These are phyloP conservation scores for Talaromyces atroroseus DNA, from an alignment of 2,329 filamentous ascomycete species.

Conservation along the genomic window DNA sequence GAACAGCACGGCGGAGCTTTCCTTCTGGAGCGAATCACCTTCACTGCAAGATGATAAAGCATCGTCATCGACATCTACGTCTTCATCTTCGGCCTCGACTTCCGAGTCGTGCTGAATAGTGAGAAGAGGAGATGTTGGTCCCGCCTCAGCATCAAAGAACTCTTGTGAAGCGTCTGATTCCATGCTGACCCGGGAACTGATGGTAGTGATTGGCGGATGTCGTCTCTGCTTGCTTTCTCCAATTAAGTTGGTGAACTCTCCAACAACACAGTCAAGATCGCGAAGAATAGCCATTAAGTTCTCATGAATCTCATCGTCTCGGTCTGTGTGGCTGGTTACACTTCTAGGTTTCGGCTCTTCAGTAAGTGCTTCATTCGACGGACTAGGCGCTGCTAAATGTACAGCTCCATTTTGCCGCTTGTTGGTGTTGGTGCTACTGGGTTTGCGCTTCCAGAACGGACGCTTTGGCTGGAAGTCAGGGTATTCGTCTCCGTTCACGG, in stretches of 20 bases:
- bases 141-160: constrained; percentile 87
- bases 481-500: constrained; percentile 28
- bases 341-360: constrained; percentile 30
- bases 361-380: constrained; percentile 24
- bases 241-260: constrained; percentile 74
- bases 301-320: constrained; percentile 67
- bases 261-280: constrained; percentile 77
- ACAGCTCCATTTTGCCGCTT: constrained; percentile 45
- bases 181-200: constrained; percentile 61
- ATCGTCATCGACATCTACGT: constrained; percentile 43
- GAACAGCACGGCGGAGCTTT: constrained; percentile 54
- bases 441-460: constrained; percentile 89
- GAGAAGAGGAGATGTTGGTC: constrained; percentile 59
- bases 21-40: constrained; percentile 39
- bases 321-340: constrained; percentile 34
- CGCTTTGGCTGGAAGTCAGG: constrained; percentile 52
- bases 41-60: constrained; percentile 63
- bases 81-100: constrained; percentile 58
- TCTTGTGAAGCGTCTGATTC: constrained; percentile 80
- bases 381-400: constrained; percentile 47
- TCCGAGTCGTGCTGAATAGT: constrained; percentile 69
- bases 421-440: constrained; percentile 50
- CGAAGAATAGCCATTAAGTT: constrained; percentile 76
- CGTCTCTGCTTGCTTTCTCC: constrained; percentile 74
- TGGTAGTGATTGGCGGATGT: constrained; percentile 49